A percentile compares a stretch with the other conserved stretches of the same genome.
Evolutionary conservation across 345 rosid species (phyloP).

Genomic region (Syzygium jambos): DNA sequence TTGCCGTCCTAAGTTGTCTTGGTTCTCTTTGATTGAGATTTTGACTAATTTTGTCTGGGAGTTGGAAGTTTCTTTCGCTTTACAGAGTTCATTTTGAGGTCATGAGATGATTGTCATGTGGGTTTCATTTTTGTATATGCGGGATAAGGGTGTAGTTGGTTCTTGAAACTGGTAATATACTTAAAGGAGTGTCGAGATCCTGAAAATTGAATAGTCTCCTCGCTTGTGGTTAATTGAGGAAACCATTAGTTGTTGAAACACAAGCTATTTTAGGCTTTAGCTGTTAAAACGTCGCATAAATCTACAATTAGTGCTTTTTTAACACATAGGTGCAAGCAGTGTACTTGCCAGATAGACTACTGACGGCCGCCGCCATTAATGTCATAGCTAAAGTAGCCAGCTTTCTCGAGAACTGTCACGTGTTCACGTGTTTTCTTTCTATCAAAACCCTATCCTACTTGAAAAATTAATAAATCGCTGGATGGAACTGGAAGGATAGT

Average conservation of each 20-base stretch:
- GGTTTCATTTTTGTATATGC: too few relatives aligned
- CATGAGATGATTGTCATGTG: too few relatives aligned
- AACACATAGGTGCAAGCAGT: background rate
- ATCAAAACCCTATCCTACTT: background rate
- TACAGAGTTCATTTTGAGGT: background rate
- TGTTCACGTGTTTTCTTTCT: background rate
- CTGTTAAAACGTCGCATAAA: too few relatives aligned
- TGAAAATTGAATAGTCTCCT: background rate
- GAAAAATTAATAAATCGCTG: background rate
- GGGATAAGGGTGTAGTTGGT: background rate
- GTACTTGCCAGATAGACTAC: background rate
- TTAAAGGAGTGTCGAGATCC: background rate
- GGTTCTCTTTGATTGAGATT: background rate
- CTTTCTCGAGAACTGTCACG: background rate
- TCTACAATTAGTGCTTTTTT: background rate
- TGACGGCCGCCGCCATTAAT: background rate
- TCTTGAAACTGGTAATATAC: background rate
- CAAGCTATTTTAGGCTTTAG: background rate
- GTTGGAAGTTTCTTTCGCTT: background rate
- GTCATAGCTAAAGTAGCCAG: background rate
- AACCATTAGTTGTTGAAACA: background rate
- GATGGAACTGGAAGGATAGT: background rate
- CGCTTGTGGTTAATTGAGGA: background rate
- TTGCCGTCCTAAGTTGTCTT: background rate
- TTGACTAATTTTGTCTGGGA: background rate